Evolutionary conservation across 75 land plant species (phyloP).

Genomic region (Chamaecyparis obtusa): DNA sequence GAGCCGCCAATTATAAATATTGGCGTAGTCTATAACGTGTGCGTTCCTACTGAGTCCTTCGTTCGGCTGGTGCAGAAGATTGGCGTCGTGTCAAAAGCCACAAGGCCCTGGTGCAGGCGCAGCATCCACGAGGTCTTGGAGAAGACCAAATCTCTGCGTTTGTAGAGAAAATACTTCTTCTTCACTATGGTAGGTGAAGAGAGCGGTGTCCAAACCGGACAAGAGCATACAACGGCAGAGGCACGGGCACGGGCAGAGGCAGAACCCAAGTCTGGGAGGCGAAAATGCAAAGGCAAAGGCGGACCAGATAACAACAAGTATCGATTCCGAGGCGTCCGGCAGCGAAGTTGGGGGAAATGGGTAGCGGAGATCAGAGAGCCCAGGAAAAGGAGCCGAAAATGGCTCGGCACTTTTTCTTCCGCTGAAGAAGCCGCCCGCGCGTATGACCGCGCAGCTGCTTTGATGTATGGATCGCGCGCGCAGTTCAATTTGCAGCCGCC

Average conservation of each 20-base stretch:
- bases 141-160: background rate
- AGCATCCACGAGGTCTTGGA: slow-evolving; percentile 4
- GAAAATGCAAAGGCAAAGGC: slow-evolving; percentile 11
- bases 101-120: background rate
- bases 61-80: background rate
- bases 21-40: background rate
- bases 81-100: slow-evolving; percentile 5
- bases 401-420: slow-evolving; percentile 65
- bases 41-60: background rate
- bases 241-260: background rate
- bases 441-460: slow-evolving; percentile 60
- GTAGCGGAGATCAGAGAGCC: slow-evolving; percentile 74
- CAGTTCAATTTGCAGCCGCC: slow-evolving; percentile 47
- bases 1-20: slow-evolving; percentile 4
- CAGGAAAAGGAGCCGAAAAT: slow-evolving; percentile 38
- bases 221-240: background rate
- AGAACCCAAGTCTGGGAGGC: background rate
- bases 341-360: slow-evolving; percentile 57
- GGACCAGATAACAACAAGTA: slow-evolving; percentile 11
- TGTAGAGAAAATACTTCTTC: background rate
- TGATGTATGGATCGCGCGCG: slow-evolving; percentile 54
- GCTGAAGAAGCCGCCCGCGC: slow-evolving; percentile 67
- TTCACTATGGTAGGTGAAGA: slow-evolving; percentile 1
- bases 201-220: background rate
- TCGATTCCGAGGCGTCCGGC: slow-evolving; percentile 6